Evolutionary conservation across 1,139 yeast genomes (phyloP).

Genomic region (Kazachstania sp.): DNA sequence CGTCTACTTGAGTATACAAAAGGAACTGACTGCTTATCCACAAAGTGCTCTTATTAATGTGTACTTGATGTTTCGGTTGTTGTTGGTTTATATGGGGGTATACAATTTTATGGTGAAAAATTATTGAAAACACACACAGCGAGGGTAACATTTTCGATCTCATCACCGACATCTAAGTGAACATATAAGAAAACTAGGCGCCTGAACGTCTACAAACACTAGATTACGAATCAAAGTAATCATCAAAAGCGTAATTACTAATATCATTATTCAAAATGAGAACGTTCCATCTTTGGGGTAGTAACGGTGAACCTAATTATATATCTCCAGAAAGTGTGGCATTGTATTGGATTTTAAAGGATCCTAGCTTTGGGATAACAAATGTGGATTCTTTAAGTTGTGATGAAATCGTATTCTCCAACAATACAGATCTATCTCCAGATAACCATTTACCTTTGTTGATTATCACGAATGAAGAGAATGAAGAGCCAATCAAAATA

Average conservation of each 20-base stretch:
- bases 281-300: slow-evolving; percentile 26
- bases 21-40: too few species aligned
- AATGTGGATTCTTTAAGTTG: slow-evolving; percentile 5
- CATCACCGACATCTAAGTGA: too few species aligned
- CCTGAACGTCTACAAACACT: too few species aligned
- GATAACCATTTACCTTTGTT: slow-evolving; percentile 52
- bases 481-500: slow-evolving; percentile 10
- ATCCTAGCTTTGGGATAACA: background rate
- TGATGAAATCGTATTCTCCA: slow-evolving; percentile 23
- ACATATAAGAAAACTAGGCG: too few species aligned
- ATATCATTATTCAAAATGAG: background rate
- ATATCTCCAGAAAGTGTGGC: slow-evolving; percentile 29
- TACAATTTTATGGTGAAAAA: too few species aligned
- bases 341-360: slow-evolving; percentile 19
- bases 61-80: too few species aligned
- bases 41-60: background rate
- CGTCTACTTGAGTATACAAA: too few species aligned
- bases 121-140: too few species aligned
- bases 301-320: slow-evolving; percentile 18
- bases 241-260: background rate
- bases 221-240: too few species aligned
- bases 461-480: slow-evolving; percentile 19
- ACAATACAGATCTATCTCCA: slow-evolving; percentile 43
- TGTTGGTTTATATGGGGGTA: too few species aligned
- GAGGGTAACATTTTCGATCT: too few species aligned